These are phyloP conservation scores for Coniferiporia sulphurascens DNA, from an alignment of 1,284 basidiomycete genomes.

Conservation along the genomic window DNA sequence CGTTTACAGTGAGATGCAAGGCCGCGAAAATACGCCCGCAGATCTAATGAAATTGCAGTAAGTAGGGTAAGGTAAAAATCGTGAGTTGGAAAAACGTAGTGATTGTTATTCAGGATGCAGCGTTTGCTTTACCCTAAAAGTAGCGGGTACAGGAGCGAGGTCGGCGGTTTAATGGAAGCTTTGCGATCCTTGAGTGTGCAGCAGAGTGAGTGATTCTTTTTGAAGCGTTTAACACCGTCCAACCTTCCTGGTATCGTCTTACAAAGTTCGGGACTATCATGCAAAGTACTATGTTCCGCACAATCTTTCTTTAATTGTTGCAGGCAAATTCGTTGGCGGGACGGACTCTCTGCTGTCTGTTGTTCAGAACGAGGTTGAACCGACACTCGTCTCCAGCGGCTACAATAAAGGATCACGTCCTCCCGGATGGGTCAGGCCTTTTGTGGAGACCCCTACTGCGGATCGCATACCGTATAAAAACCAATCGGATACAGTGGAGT, in stretches of 20 bases:
- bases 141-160: slow-evolving; percentile 94
- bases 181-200: slow-evolving; percentile 84
- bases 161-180: slow-evolving; percentile 93
- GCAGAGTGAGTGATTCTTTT: slow-evolving; percentile 61
- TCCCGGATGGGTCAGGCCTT: slow-evolving; percentile 88
- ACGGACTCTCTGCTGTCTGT: slow-evolving; percentile 68
- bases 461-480: slow-evolving; percentile 52
- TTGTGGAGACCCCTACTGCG: slow-evolving; percentile 83
- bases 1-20: slow-evolving; percentile 99
- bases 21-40: slow-evolving; percentile 86
- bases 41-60: slow-evolving; percentile 88
- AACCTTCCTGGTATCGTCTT: not conserved
- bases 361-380: slow-evolving; percentile 79
- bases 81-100: not conserved
- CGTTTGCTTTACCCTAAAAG: slow-evolving; percentile 74
- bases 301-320: slow-evolving; percentile 83
- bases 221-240: slow-evolving; percentile 1
- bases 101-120: slow-evolving; percentile 52
- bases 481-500: slow-evolving; percentile 72
- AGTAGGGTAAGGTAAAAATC: slow-evolving; percentile 20
- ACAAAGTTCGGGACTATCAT: slow-evolving; percentile 85
- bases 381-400: slow-evolving; percentile 71
- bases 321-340: slow-evolving; percentile 73
- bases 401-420: slow-evolving; percentile 65
- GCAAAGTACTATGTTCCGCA: slow-evolving; percentile 90